Percentiles rank a stretch among this genome's conserved stretches.
Conservation (phyloP, 2,329 filamentous ascomycete genomes). For the Claviceps sp. region DNA sequence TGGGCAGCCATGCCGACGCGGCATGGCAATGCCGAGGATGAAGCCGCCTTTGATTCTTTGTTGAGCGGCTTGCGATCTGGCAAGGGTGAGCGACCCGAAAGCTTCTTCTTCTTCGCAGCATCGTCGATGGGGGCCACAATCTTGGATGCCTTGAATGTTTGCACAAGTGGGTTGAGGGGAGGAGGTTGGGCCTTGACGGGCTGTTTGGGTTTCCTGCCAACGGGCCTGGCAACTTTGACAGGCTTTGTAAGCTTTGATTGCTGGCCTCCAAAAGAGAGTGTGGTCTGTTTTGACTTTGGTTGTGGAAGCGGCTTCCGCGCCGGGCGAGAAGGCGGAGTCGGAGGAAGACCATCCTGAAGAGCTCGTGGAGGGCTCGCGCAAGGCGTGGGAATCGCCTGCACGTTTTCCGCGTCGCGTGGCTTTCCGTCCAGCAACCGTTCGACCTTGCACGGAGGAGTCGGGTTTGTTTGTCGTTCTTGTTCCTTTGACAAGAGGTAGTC, state of each 20-base stretch:
- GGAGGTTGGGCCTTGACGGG: conserved; percentile 23
- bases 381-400: conserved; percentile 43
- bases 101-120: conserved; percentile 10
- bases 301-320: conserved; percentile 27
- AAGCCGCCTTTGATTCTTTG: background rate
- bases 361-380: conserved; percentile 40
- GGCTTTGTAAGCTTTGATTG: conserved; percentile 10
- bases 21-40: background rate
- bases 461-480: conserved; percentile 26
- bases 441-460: conserved; percentile 10
- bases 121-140: conserved; percentile 13
- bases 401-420: conserved; percentile 27
- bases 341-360: background rate
- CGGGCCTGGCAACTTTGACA: conserved; percentile 16
- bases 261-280: conserved; percentile 29
- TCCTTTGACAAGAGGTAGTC: conserved; percentile 34
- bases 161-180: conserved; percentile 25
- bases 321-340: conserved; percentile 31
- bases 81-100: conserved; percentile 4
- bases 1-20: background rate
- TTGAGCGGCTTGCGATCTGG: conserved; percentile 2
- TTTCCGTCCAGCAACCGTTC: conserved; percentile 18
- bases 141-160: conserved; percentile 32
- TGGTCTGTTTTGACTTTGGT: conserved; percentile 39
- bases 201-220: conserved; percentile 20